A percentile compares a stretch with the other conserved stretches of the same genome.
Evolutionary conservation across 1,284 basidiomycete species (phyloP).

Genomic region (Ceratobasidium sp.): DNA sequence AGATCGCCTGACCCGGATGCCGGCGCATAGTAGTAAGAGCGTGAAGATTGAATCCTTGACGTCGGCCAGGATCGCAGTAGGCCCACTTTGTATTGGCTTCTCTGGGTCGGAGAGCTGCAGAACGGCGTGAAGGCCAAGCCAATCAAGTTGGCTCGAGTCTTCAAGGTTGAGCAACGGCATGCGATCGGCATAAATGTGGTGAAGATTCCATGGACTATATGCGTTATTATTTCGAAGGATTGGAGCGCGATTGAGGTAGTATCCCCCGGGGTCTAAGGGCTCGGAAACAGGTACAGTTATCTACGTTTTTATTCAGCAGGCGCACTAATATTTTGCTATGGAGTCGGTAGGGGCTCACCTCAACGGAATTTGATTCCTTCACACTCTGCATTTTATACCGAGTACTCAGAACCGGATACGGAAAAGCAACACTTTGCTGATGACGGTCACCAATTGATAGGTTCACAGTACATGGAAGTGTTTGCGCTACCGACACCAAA

Average conservation of each 20-base stretch:
- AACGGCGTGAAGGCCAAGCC: background rate
- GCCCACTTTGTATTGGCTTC: too few species aligned
- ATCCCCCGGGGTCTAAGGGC: conserved; percentile 53
- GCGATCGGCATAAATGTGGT: conserved; percentile 53
- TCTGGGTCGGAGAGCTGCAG: conserved; percentile 22
- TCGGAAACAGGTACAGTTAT: conserved; percentile 54
- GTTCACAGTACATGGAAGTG: conserved; percentile 20
- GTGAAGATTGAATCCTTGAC: conserved; percentile 27
- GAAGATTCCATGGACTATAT: conserved; percentile 55
- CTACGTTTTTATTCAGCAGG: conserved; percentile 49
- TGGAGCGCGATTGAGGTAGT: conserved; percentile 58
- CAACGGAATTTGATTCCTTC: conserved; percentile 25
- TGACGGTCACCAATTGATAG: background rate
- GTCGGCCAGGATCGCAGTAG: background rate
- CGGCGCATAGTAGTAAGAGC: background rate
- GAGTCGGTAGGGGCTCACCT: background rate
- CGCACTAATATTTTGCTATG: too few species aligned
- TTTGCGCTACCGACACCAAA: too few species aligned
- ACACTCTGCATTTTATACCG: conserved; percentile 15
- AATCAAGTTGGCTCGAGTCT: conserved; percentile 20
- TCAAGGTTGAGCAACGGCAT: conserved; percentile 52
- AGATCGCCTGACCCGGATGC: background rate
- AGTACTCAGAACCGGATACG: conserved; percentile 10
- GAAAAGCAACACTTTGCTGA: conserved; percentile 18
- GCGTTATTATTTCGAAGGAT: background rate